Conservation (phyloP, 805 yeast species). For the Candida insectalens region DNA sequence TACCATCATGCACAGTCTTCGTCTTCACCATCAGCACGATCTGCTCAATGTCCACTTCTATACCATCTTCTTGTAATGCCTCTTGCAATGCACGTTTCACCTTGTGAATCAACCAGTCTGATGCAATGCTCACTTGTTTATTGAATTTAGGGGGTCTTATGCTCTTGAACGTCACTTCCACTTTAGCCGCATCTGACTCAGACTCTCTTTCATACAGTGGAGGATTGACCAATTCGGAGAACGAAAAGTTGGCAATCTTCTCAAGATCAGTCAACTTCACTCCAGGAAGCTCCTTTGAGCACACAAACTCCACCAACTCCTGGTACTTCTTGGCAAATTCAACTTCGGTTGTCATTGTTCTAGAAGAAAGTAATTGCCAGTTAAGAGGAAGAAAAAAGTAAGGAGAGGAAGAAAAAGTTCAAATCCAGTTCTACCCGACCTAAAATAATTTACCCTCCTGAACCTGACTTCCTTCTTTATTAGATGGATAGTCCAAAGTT, state of each 20-base stretch:
- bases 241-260: constrained; percentile 6
- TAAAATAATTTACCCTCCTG: too few relatives aligned
- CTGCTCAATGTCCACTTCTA: constrained; percentile 23
- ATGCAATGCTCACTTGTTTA: constrained; percentile 8
- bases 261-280: constrained; percentile 6
- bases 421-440: too few relatives aligned
- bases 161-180: constrained; percentile 44
- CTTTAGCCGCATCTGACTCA: constrained; percentile 6
- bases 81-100: constrained; percentile 29
- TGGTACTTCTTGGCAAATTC: constrained; percentile 39
- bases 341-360: constrained; percentile 24
- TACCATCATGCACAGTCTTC: constrained; percentile 38
- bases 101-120: constrained; percentile 23
- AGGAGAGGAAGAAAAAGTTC: not conserved
- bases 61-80: constrained; percentile 14
- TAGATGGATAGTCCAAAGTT: constrained; percentile 19
- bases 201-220: constrained; percentile 23
- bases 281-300: constrained; percentile 18
- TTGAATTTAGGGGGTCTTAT: constrained; percentile 65
- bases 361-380: too few relatives aligned
- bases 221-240: constrained; percentile 14
- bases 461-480: too few relatives aligned
- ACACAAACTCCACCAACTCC: constrained; percentile 35
- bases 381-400: not conserved
- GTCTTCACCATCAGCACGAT: constrained; percentile 40